These are phyloP conservation scores for Furcasterigmium sp. DNA, from an alignment of 2,329 filamentous ascomycete species.

Conservation along the genomic window DNA sequence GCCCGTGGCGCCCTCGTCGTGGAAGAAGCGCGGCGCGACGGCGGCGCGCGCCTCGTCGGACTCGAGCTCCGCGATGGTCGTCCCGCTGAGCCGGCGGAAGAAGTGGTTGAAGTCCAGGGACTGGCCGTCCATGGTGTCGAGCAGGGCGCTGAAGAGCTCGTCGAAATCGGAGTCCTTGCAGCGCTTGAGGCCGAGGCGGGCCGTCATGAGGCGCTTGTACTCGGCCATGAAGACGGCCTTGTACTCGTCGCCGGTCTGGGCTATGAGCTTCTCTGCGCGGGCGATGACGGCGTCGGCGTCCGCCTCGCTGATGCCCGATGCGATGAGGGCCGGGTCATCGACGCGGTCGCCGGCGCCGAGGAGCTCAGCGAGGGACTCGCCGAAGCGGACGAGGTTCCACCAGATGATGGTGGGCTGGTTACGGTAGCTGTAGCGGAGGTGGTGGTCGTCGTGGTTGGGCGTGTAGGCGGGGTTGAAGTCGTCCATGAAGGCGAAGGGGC, in stretches of 20 bases:
- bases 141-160: constrained; percentile 69
- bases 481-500: constrained; percentile 96
- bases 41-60: constrained; percentile 59
- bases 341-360: constrained; percentile 71
- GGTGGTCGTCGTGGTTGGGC: constrained; percentile 90
- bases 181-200: constrained; percentile 69
- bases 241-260: constrained; percentile 78
- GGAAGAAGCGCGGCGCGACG: constrained; percentile 73
- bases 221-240: constrained; percentile 82
- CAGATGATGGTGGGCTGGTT: constrained; percentile 96
- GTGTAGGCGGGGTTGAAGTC: constrained; percentile 94
- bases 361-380: constrained; percentile 82
- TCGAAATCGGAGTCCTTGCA: constrained; percentile 73
- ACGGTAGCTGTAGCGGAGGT: constrained; percentile 83
- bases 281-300: constrained; percentile 65
- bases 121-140: constrained; percentile 75
- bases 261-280: constrained; percentile 80
- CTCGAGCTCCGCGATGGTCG: constrained; percentile 58
- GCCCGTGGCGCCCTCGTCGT: constrained; percentile 62
- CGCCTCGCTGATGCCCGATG: constrained; percentile 66
- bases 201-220: constrained; percentile 81
- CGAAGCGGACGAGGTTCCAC: constrained; percentile 95
- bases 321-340: constrained; percentile 66
- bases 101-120: constrained; percentile 94
- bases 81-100: constrained; percentile 70